Evolutionary conservation across 176 grass and related monocot genomes (phyloP).

Genomic region (Oryza meridionalis): DNA sequence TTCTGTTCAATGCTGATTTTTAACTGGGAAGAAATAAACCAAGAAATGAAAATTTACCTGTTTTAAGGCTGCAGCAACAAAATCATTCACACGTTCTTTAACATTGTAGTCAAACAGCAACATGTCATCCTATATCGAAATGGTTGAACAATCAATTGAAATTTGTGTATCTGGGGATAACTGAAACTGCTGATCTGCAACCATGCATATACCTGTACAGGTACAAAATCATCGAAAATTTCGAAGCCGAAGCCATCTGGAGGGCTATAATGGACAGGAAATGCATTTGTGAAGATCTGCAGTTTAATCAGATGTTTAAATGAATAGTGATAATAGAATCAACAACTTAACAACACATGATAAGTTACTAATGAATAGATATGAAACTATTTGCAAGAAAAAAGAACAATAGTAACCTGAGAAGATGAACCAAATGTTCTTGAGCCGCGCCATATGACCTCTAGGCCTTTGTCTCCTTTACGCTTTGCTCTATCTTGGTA

Average conservation of each 20-base stretch:
- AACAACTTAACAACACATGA: not conserved
- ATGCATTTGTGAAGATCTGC: conserved; percentile 92
- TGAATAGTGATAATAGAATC: not conserved
- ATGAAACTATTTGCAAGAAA: not conserved
- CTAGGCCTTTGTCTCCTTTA: conserved; percentile 73
- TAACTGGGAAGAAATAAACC: not conserved
- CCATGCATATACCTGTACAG: conserved; percentile 70
- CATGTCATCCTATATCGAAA: conserved; percentile 67
- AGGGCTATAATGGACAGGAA: conserved; percentile 93
- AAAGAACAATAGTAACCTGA: conserved; percentile 61
- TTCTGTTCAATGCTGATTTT: conserved; percentile 34
- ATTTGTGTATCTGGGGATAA: not conserved
- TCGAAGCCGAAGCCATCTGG: conserved; percentile 88
- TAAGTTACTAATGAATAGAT: conserved; percentile 1
- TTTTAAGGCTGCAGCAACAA: conserved; percentile 76
- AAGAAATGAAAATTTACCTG: conserved; percentile 64
- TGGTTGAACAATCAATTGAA: conserved; percentile 30
- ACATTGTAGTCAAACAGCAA: conserved; percentile 87
- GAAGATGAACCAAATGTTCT: conserved; percentile 83
- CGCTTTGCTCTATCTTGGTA: conserved; percentile 82
- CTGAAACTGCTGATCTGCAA: conserved; percentile 13
- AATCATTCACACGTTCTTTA: conserved; percentile 80
- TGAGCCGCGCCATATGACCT: conserved; percentile 94
- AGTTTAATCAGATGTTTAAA: conserved; percentile 38
- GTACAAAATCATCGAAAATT: conserved; percentile 58